Base-by-base conservation (phyloP, 2,329 filamentous ascomycete species). In the Claviceps capensis region DNA sequence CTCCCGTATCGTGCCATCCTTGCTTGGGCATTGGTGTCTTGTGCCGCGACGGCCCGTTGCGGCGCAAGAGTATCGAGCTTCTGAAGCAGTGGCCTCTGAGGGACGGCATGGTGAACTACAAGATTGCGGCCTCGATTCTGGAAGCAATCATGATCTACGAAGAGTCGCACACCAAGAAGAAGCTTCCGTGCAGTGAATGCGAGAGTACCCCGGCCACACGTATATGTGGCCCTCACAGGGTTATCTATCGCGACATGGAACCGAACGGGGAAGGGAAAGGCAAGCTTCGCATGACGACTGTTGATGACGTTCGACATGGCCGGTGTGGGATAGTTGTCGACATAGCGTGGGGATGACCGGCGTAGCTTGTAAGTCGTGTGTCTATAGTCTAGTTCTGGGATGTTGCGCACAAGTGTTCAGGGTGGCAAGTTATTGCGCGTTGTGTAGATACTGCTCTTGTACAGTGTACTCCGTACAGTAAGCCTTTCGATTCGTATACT, bases 81-180 rank as follows among this genome's bases (percentile, higher is more conserved):
- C n/a, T 52, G 38, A 37, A 19, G 22, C 44, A 42, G 26, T 52
- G 50, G 50, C 38, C 50, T n/a, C 36, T 52, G n/a, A 34, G 44
- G 19, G 45, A 52, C 38, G 45, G 45, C 45, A 48, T 52, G 45
- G 45, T 52, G 37, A 52, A 48, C 37, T 52, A 52, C 38, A 52
- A 48, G 19, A 48, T 52, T 43, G 50, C 45, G 17, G 45, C 45
- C 8, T 45, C 38, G 7, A 48, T 23, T 19, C 26, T 52, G 7
- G 17, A n/a, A 14, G 50, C 45, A 6, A 48, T 52, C 17, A 48
- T 48, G 50, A 16, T 17, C 9, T 48, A 43, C 40, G 49, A 47
- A 26, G 50, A 48, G 26, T 48, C 50, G 4, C 50, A 52, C 17
- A 13, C 5, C n/a, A 26, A 37, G 34, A 17, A 2, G 37, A 17